Evolutionary conservation across 805 yeast species (phyloP).

Genomic region (Metschnikowia amazonensis): DNA sequence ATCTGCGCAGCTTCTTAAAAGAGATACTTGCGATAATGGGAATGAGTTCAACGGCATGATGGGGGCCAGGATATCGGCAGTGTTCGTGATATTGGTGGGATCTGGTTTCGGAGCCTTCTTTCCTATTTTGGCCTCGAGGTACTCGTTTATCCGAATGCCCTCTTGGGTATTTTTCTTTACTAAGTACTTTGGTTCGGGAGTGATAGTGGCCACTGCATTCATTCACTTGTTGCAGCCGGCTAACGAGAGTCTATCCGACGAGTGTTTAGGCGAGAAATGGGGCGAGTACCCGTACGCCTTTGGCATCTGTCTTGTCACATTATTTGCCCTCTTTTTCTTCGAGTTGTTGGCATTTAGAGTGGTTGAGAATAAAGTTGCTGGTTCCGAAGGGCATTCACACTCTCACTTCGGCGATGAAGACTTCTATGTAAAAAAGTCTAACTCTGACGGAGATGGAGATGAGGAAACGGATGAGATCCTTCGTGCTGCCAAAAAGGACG

Average conservation of each 20-base stretch:
- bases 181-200: constrained; percentile 81
- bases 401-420: constrained; percentile 49
- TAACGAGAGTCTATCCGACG: constrained; percentile 48
- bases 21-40: constrained; percentile 36
- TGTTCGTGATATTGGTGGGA: constrained; percentile 57
- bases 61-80: constrained; percentile 55
- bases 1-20: constrained; percentile 14
- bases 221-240: constrained; percentile 74
- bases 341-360: constrained; percentile 49
- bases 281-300: constrained; percentile 52
- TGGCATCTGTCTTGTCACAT: constrained; percentile 48
- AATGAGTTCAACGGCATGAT: constrained; percentile 45
- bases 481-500: constrained; percentile 12
- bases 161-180: constrained; percentile 61
- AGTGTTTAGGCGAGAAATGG: constrained; percentile 62
- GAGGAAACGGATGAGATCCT: constrained; percentile 12
- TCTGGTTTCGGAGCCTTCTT: constrained; percentile 55
- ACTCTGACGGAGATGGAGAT: constrained; percentile 12
- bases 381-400: constrained; percentile 28
- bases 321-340: constrained; percentile 49
- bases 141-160: constrained; percentile 57
- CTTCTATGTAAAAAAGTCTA: constrained; percentile 28
- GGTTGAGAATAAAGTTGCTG: constrained; percentile 36
- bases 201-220: constrained; percentile 77
- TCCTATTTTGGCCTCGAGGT: constrained; percentile 58